Evolutionary conservation across 2,329 filamentous ascomycete species (phyloP).

Genomic region (Verticillium dahliae): DNA sequence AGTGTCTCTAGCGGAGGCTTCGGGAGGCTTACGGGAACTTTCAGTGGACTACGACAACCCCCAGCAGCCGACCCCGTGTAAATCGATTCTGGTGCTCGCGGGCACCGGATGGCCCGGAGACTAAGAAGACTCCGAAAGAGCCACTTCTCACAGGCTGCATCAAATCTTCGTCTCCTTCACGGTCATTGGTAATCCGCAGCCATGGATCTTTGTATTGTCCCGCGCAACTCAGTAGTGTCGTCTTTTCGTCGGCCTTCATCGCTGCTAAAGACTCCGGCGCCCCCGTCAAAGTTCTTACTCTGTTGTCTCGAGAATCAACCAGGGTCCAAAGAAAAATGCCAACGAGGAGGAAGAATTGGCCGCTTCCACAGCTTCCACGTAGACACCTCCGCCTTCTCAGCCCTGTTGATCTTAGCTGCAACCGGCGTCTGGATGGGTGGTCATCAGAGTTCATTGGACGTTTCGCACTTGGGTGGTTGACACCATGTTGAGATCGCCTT

Average conservation of each 20-base stretch:
- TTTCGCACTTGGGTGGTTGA: background rate
- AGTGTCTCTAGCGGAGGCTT: background rate
- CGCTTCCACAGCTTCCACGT: background rate
- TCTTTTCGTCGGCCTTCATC: too few relatives aligned
- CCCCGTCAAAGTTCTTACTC: too few relatives aligned
- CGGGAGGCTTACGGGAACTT: background rate
- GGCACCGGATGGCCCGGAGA: conserved; percentile 12
- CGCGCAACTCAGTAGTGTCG: background rate
- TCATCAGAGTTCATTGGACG: background rate
- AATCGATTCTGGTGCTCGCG: background rate
- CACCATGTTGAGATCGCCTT: background rate
- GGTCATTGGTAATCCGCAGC: background rate
- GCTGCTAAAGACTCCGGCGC: too few relatives aligned
- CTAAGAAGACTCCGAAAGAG: conserved; percentile 9
- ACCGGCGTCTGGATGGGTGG: background rate
- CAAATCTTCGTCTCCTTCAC: background rate
- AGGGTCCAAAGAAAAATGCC: too few relatives aligned
- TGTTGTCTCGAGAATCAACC: too few relatives aligned
- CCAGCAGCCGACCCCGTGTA: background rate
- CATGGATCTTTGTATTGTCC: background rate
- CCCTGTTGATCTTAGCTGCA: background rate
- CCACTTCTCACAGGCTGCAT: background rate
- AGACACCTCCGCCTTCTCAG: background rate
- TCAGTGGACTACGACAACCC: background rate
- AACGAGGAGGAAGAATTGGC: background rate